phyloP scores from a whole-genome alignment of 129 eudicot genomes.

The Artemisia annua region DNA sequence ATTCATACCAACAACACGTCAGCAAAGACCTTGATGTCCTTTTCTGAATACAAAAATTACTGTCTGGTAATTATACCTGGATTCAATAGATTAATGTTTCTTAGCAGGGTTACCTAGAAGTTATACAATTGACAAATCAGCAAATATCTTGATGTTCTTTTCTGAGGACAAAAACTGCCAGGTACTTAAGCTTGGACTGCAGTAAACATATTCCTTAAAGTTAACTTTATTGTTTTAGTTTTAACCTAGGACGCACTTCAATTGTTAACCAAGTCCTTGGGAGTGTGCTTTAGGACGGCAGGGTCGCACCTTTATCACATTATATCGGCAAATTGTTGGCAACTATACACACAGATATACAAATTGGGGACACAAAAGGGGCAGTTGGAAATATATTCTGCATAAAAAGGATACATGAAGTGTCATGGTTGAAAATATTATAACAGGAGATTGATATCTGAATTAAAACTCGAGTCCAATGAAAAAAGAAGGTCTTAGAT shows the following conservation, averaged over 20 bases:
- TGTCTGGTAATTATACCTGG: neutral
- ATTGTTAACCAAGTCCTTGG: neutral
- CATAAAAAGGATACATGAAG: neutral
- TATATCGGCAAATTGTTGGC: neutral
- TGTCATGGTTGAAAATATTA: neutral
- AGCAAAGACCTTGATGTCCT: neutral
- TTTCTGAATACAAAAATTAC: neutral
- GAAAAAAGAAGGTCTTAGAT: neutral
- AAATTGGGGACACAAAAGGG: neutral
- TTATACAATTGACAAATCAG: conserved; percentile 12
- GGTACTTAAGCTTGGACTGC: conserved; percentile 1
- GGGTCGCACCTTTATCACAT: conserved; percentile 6
- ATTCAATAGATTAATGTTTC: neutral
- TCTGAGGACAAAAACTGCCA: neutral
- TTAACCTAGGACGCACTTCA: conserved; percentile 16
- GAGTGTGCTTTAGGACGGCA: conserved; percentile 14
- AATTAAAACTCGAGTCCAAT: neutral
- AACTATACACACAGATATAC: neutral
- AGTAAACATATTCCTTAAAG: neutral
- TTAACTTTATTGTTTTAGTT: conserved; percentile 13
- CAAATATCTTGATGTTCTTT: neutral
- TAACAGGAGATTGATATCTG: neutral
- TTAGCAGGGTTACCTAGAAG: conserved; percentile 8
- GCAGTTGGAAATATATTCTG: neutral
- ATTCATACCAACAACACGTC: too few relatives aligned